Base-by-base conservation (phyloP, 2,329 filamentous ascomycete species). In the Pezicula neosporulosa region DNA sequence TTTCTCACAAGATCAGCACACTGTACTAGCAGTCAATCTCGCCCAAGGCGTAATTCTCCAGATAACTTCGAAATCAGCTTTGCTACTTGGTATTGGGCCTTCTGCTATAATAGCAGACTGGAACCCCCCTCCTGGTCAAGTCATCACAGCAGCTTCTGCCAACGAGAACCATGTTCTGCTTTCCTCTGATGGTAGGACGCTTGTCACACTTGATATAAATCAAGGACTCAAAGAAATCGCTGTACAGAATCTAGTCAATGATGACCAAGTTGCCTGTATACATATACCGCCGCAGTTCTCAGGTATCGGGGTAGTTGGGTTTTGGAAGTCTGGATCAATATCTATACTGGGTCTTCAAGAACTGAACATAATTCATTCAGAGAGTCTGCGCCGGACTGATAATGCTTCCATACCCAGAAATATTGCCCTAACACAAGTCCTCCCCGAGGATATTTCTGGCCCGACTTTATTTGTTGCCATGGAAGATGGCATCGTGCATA, bases 401-500 rank as follows among this genome's bases (percentile, higher is more conserved):
- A 85, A 83, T 41, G 80, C 87, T 7, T 90, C 90, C 1, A 85
- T 97, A 27, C 92, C 94, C 1, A 81, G 93, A 56, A 90, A 91
- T 47, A 78, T 97, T 27, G 82, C 86, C 0, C 78, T 97, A 7
- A 86, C 89, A 5, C 85, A 92, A 55, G 78, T 97, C 4, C 80
- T 97, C 42, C 85, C 86, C 13, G 75, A 77, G 6, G 61, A 70
- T 7, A 50, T 68, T 8, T 70, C 73, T 6, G 81, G 80, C 0
- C 87, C 90, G 0, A 96, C 89, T 0, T 76, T 99, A 0, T 88
- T 99, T 55, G 80, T 96, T 30, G 89, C 93, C 12, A 88, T 97
- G 80, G 90, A 95, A 44, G 93, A 97, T 68, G 94, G 94, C 4
- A 90, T 88, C 55, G 88, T 99, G 1, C 80, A 96, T 47, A 94